These are phyloP conservation scores for Candida loeiensis DNA, from an alignment of 805 yeast genomes.

Conservation along the genomic window DNA sequence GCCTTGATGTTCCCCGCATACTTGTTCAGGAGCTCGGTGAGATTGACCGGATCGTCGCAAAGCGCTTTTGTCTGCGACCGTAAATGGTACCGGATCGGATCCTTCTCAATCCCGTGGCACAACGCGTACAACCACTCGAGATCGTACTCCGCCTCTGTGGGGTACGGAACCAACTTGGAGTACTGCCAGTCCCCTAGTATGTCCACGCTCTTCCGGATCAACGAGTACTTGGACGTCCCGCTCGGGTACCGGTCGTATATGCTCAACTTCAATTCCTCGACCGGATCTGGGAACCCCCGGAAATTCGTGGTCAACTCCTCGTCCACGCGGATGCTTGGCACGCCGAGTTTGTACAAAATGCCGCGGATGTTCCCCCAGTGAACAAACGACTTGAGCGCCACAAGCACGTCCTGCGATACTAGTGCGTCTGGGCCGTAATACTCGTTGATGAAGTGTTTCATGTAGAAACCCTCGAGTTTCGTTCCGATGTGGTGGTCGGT, in stretches of 20 bases:
- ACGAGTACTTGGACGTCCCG: slow-evolving; percentile 47
- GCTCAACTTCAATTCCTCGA: slow-evolving; percentile 34
- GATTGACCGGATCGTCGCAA: slow-evolving; percentile 30
- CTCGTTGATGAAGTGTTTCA: slow-evolving; percentile 35
- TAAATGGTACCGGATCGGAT: slow-evolving; percentile 49
- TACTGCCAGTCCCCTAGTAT: slow-evolving; percentile 34
- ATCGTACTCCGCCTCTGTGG: slow-evolving; percentile 21
- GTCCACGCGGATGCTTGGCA: slow-evolving; percentile 34
- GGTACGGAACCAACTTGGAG: slow-evolving; percentile 39
- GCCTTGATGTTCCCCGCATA: slow-evolving; percentile 17
- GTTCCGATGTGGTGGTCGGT: slow-evolving; percentile 55
- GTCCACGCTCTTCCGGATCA: slow-evolving; percentile 39
- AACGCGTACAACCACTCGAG: slow-evolving; percentile 33
- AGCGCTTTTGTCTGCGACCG: slow-evolving; percentile 36
- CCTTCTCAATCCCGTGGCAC: slow-evolving; percentile 43
- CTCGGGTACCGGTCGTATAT: slow-evolving; percentile 49
- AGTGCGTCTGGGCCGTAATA: slow-evolving; percentile 41
- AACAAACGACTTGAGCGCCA: slow-evolving; percentile 48
- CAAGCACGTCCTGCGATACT: slow-evolving; percentile 39
- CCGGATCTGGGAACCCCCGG: slow-evolving; percentile 40
- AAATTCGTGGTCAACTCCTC: slow-evolving; percentile 28
- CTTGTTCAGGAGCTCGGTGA: slow-evolving; percentile 28
- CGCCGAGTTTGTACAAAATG: slow-evolving; percentile 39
- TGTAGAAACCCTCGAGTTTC: slow-evolving; percentile 43
- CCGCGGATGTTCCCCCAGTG: slow-evolving; percentile 57